These are phyloP conservation scores for Calamus simplicifolius DNA, from an alignment of 176 grass and related monocot genomes.

Conservation along the genomic window DNA sequence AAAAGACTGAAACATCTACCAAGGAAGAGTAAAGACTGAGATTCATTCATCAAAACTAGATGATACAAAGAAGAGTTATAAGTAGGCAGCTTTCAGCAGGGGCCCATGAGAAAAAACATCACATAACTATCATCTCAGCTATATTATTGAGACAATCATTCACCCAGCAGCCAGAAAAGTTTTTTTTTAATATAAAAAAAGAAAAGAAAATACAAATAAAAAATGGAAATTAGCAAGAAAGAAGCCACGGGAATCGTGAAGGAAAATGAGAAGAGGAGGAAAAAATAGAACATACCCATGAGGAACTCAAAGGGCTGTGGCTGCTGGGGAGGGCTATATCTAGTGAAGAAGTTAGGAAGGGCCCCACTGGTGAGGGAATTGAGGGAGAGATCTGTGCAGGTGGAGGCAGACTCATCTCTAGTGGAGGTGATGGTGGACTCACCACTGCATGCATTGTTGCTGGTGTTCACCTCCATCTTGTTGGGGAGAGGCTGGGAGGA, in stretches of 20 bases:
- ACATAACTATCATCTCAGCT: no score
- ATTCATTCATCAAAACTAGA: no score
- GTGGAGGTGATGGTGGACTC: slow-evolving; percentile 4
- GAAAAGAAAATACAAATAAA: not conserved
- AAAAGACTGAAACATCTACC: no score
- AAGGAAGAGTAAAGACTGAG: no score
- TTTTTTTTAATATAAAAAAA: not conserved
- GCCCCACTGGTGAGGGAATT: not conserved
- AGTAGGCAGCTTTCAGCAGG: no score
- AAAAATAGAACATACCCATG: not conserved
- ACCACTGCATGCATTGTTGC: slow-evolving; percentile 9
- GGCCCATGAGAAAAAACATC: no score
- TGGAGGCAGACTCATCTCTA: slow-evolving; percentile 3
- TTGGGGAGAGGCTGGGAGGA: not conserved
- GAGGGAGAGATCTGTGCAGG: slow-evolving; percentile 1
- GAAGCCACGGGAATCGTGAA: not conserved
- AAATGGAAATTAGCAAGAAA: not conserved
- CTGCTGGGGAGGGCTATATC: not conserved
- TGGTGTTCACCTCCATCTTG: not conserved
- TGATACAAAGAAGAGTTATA: no score
- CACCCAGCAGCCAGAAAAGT: no score
- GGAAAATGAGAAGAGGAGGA: not conserved
- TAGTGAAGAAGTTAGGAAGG: not conserved
- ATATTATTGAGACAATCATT: no score
- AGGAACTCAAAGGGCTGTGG: not conserved